A percentile compares a stretch with the other conserved stretches of the same genome.
Evolutionary conservation across 2,329 filamentous ascomycete genomes (phyloP).

Genomic region (Acrocalymma vagum): DNA sequence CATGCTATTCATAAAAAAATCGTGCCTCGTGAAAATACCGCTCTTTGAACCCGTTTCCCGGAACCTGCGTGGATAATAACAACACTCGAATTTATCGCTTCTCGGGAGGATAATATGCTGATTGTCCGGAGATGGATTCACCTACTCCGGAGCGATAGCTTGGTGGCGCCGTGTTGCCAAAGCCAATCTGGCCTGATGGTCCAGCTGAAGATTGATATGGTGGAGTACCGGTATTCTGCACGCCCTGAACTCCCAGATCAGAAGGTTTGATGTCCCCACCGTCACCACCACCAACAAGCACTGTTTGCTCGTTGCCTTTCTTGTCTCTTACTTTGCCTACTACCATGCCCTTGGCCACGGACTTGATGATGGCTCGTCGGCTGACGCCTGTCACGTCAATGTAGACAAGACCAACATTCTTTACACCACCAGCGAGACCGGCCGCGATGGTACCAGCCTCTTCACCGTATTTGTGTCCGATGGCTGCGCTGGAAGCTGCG

Average conservation of each 20-base stretch:
- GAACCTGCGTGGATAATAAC: conserved; percentile 3
- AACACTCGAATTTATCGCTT: conserved; percentile 37
- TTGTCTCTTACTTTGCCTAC: conserved; percentile 81
- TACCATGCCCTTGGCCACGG: conserved; percentile 94
- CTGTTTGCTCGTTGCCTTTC: conserved; percentile 69
- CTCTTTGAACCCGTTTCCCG: neutral
- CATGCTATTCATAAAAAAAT: too few relatives aligned
- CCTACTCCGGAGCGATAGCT: conserved; percentile 44
- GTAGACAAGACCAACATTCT: conserved; percentile 96
- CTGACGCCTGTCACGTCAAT: conserved; percentile 96
- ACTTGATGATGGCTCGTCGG: conserved; percentile 87
- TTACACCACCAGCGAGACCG: conserved; percentile 83
- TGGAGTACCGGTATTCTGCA: conserved; percentile 38
- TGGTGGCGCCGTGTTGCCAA: conserved; percentile 45
- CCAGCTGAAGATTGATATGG: conserved; percentile 31
- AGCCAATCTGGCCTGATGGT: conserved; percentile 41
- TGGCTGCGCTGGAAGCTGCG: conserved; percentile 82
- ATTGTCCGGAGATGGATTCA: conserved; percentile 45
- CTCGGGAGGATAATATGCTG: conserved; percentile 43
- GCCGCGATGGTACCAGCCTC: conserved; percentile 83
- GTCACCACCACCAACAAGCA: conserved; percentile 76
- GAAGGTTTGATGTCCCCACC: conserved; percentile 54
- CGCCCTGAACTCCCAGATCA: conserved; percentile 44
- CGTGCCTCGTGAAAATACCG: conserved; percentile 25
- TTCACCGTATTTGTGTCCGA: conserved; percentile 86